phyloP scores from a whole-genome alignment of 2,329 filamentous ascomycete species.

The Colletotrichum gigasporum region DNA sequence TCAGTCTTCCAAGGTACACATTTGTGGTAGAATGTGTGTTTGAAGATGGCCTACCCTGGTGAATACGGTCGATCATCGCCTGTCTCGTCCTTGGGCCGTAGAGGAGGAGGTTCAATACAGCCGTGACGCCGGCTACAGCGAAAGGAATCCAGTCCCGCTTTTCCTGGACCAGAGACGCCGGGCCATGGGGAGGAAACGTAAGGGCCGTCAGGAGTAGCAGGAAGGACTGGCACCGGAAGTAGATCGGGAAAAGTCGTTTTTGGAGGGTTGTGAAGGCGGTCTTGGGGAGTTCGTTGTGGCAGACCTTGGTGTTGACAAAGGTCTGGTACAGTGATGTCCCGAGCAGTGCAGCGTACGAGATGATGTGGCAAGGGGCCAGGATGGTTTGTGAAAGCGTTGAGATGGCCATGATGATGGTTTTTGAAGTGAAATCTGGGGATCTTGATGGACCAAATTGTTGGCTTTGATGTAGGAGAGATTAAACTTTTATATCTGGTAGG shows the following conservation, averaged over 20 bases:
- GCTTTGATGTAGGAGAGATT: neutral
- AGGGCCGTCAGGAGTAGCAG: slow-evolving; percentile 44
- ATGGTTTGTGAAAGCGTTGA: too few species aligned
- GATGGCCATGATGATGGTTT: neutral
- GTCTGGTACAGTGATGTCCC: slow-evolving; percentile 51
- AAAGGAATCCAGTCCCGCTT: slow-evolving; percentile 47
- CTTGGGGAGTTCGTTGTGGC: slow-evolving; percentile 43
- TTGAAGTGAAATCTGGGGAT: neutral
- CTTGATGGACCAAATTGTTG: neutral
- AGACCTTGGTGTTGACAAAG: slow-evolving; percentile 49
- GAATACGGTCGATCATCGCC: slow-evolving; percentile 42
- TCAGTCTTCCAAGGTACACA: too few species aligned
- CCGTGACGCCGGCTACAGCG: slow-evolving; percentile 40
- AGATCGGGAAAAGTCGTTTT: slow-evolving; percentile 51
- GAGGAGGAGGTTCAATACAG: slow-evolving; percentile 44
- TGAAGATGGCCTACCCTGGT: slow-evolving; percentile 37
- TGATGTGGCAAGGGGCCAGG: slow-evolving; percentile 46
- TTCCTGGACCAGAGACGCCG: slow-evolving; percentile 38
- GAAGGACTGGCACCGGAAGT: slow-evolving; percentile 47
- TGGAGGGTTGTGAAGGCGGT: slow-evolving; percentile 49
- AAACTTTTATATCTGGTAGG: neutral
- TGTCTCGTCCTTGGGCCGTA: slow-evolving; percentile 48
- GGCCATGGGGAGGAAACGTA: slow-evolving; percentile 45
- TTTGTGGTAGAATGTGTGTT: too few species aligned
- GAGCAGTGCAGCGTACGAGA: slow-evolving; percentile 50